Evolutionary conservation across 805 yeast genomes (phyloP).

Genomic region (Starmerella tilneyi): DNA sequence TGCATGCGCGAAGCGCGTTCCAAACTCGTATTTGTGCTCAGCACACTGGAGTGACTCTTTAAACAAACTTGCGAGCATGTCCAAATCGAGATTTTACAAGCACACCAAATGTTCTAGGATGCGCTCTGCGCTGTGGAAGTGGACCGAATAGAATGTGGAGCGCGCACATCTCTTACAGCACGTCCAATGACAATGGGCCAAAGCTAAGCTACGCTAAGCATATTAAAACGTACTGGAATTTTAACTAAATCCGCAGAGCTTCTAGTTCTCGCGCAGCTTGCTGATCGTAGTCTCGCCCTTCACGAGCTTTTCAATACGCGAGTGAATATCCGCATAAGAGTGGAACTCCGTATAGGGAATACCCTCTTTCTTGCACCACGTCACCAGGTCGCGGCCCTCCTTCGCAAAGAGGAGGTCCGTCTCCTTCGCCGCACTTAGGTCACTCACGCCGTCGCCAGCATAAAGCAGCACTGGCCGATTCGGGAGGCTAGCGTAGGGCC

Average conservation of each 20-base stretch:
- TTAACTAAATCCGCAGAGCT: too few species aligned
- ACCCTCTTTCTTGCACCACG: constrained; percentile 66
- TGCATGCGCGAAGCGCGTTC: too few species aligned
- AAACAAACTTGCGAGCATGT: too few species aligned
- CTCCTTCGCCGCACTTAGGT: constrained; percentile 87
- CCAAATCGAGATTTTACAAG: too few species aligned
- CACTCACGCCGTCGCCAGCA: constrained; percentile 97
- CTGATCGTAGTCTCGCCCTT: constrained; percentile 32
- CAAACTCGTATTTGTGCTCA: too few species aligned
- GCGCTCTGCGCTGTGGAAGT: too few species aligned
- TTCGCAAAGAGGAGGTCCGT: constrained; percentile 90
- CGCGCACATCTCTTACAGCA: too few species aligned
- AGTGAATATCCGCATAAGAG: constrained; percentile 61
- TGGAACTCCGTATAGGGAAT: constrained; percentile 81
- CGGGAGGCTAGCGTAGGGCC: constrained; percentile 33
- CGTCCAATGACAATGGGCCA: too few species aligned
- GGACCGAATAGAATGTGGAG: too few species aligned
- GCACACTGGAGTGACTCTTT: too few species aligned
- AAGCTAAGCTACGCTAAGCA: neutral
- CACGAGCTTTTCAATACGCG: constrained; percentile 47
- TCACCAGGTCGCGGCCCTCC: constrained; percentile 79
- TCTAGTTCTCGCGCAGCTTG: constrained; percentile 18
- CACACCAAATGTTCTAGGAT: too few species aligned
- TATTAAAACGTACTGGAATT: neutral
- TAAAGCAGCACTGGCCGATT: constrained; percentile 65